Percentiles rank a stretch among this genome's conserved stretches.
These are phyloP conservation scores for Saccharomycopsis olivae DNA, from an alignment of 805 yeast species.

Conservation along the genomic window DNA sequence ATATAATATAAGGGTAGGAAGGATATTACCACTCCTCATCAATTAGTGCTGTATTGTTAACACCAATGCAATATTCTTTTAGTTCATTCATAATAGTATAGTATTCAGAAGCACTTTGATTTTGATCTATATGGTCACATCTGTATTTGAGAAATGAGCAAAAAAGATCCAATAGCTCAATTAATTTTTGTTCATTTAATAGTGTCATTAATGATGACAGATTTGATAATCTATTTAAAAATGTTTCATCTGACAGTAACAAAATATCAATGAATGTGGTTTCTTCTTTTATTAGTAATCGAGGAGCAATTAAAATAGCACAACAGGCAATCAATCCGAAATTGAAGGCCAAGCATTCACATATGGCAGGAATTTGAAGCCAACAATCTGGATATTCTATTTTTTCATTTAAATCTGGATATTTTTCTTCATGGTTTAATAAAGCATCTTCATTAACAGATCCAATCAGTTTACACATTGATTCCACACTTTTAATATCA, in stretches of 20 bases:
- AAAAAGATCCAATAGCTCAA: conserved; percentile 3
- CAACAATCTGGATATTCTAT: neutral
- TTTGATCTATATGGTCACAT: neutral
- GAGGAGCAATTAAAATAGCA: neutral
- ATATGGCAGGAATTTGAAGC: conserved; percentile 1
- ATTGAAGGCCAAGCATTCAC: neutral
- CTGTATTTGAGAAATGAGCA: conserved; percentile 10
- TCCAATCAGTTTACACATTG: neutral
- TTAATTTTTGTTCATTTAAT: neutral
- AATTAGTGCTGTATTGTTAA: neutral
- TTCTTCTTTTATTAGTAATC: neutral
- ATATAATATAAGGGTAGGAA: too few species aligned
- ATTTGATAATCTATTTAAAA: neutral
- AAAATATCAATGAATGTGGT: neutral
- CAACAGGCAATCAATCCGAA: neutral
- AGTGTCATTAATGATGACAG: neutral
- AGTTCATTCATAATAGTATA: conserved; percentile 6
- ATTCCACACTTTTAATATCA: neutral
- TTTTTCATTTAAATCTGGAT: neutral
- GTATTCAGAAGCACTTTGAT: neutral
- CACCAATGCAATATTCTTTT: conserved; percentile 8
- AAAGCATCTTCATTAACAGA: neutral
- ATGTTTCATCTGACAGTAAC: neutral
- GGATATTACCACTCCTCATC: too few species aligned
- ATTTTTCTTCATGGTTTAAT: too few species aligned